Conservation (phyloP, 306 rosid species). For the Senna tora region DNA sequence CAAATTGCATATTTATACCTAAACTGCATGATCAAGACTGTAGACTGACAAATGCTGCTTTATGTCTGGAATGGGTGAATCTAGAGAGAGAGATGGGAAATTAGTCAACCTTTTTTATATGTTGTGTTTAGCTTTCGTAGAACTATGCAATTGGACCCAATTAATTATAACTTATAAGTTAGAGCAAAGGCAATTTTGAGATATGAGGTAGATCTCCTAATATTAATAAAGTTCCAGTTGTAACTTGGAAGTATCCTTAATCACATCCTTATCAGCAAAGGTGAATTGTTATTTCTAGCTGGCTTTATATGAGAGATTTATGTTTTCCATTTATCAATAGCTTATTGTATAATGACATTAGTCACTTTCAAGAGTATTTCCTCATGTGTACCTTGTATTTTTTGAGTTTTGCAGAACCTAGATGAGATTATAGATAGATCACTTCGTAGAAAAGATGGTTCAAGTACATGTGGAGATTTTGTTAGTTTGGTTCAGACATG, state of each 20-base stretch:
- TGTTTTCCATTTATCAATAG: background rate
- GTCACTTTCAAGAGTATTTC: background rate
- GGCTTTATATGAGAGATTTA: conserved; percentile 13
- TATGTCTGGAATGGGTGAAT: background rate
- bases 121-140: background rate
- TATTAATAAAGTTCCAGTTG: background rate
- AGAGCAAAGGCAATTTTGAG: conserved; percentile 8
- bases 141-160: background rate
- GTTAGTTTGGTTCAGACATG: conserved; percentile 66
- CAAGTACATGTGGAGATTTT: conserved; percentile 76
- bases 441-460: conserved; percentile 60
- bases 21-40: background rate
- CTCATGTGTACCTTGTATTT: conserved; percentile 30
- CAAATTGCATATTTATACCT: background rate
- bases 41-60: background rate
- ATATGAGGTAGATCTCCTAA: background rate
- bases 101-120: background rate
- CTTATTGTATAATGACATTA: conserved; percentile 26
- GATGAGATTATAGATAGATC: conserved; percentile 69
- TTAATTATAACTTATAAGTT: background rate
- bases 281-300: conserved; percentile 11
- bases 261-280: conserved; percentile 8
- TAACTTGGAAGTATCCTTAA: background rate
- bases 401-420: conserved; percentile 58
- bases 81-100: conserved; percentile 1